These are phyloP conservation scores for Didymella pomorum DNA, from an alignment of 2,329 filamentous ascomycete genomes.

Conservation along the genomic window DNA sequence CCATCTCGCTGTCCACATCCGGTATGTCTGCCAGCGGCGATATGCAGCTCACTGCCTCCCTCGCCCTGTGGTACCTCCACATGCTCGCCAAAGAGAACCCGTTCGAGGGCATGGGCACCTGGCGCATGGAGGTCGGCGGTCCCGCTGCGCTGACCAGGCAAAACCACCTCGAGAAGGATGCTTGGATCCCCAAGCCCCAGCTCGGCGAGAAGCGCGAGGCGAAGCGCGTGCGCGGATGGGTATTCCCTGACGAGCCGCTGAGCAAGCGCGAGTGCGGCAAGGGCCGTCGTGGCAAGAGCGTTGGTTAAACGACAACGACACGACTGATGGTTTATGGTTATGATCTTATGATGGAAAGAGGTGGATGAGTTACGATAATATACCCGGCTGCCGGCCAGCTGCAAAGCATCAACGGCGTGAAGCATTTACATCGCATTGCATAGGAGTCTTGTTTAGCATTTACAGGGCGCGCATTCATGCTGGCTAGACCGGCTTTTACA, in stretches of 20 bases:
- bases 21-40: conserved; percentile 47
- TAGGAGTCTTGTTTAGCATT: conserved; percentile 16
- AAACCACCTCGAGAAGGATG: conserved; percentile 73
- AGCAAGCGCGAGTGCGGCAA: conserved; percentile 69
- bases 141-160: conserved; percentile 75
- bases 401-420: conserved; percentile 19
- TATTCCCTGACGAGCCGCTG: conserved; percentile 76
- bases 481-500: conserved; percentile 15
- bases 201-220: conserved; percentile 78
- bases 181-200: conserved; percentile 78
- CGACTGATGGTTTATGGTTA: conserved; percentile 4
- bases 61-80: conserved; percentile 81
- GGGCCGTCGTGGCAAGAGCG: conserved; percentile 42
- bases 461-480: conserved; percentile 9
- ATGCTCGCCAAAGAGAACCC: conserved; percentile 71
- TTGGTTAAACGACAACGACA: conserved; percentile 18
- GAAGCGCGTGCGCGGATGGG: conserved; percentile 77
- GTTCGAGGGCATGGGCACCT: conserved; percentile 66
- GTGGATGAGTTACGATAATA: conserved; percentile 15
- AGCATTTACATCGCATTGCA: conserved; percentile 20
- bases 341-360: neutral
- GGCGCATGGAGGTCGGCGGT: conserved; percentile 76
- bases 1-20: conserved; percentile 62
- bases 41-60: conserved; percentile 70
- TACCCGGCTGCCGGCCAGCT: conserved; percentile 24